Base-by-base conservation (phyloP, 2,329 filamentous ascomycete genomes). In the Byssoonygena ceratinophila region DNA sequence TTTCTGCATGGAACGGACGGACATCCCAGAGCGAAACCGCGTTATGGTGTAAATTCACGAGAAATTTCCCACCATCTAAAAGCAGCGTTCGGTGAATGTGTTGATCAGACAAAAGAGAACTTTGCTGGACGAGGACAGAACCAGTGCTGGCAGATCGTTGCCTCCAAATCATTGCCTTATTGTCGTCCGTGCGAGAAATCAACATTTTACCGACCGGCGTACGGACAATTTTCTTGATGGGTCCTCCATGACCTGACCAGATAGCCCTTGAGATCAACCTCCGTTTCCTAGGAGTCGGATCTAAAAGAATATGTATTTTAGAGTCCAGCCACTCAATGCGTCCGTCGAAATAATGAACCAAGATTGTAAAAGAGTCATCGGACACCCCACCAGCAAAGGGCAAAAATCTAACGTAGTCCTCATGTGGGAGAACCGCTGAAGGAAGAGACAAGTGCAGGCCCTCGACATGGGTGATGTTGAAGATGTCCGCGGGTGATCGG, bases 331-430 rank as follows among this genome's bases (percentile, higher is more conserved):
- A 85, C 50, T 87, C 83, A 56, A 98, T 82, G 54, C 81, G 80
- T 8, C 91, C 91, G 62, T 92, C 84, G 59, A 95, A 91, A 58
- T 85, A 82, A 66, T 98, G 91, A 4, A 87, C 72, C 11, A 97
- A 71, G 20, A 98, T 68, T 45, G 83, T 81, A 32, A 94, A 73
- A 39, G 80, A 78, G 6, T 84, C 83, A 4, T 76, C 77, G 2
- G 74, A 70, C 51, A 74, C 76, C 54, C 70, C 70, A 27, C 83
- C 81, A 62, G 83, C 89, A 62, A 90, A 94, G 40, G 79, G 80
- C 62, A 83, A 78, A 41, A 90, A 79, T 60, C 87, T 84, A 11
- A 83, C 78, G 64, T 91, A 79, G 58, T 79, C 75, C 52, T 73
- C 67, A 18, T 64, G 57, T 4, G 54, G 52, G 9, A 61, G 57